Evolutionary conservation across 2,329 filamentous ascomycete species (phyloP).

Genomic region (Aspergillus ibericus): DNA sequence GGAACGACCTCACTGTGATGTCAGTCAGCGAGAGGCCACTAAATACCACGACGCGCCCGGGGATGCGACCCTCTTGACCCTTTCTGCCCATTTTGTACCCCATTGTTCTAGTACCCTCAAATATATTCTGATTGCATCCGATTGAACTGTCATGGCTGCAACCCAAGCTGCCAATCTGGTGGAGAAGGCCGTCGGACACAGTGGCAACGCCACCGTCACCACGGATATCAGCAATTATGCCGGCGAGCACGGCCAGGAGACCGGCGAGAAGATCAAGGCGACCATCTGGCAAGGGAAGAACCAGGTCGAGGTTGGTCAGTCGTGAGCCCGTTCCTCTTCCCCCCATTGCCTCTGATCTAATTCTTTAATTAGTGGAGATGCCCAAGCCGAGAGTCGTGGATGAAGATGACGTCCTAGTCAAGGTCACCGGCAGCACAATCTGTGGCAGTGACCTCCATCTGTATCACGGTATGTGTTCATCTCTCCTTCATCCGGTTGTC

Average conservation of each 20-base stretch:
- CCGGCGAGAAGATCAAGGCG: constrained; percentile 70
- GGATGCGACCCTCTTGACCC: background rate
- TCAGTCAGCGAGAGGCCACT: constrained; percentile 7
- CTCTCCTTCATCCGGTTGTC: background rate
- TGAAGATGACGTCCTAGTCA: constrained; percentile 74
- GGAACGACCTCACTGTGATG: constrained; percentile 21
- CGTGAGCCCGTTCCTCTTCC: background rate
- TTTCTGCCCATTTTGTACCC: background rate
- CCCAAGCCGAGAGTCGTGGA: constrained; percentile 73
- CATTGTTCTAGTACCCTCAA: background rate
- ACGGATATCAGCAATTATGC: constrained; percentile 71
- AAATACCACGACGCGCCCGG: background rate
- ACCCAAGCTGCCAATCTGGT: constrained; percentile 66
- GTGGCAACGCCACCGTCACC: constrained; percentile 61
- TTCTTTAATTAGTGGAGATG: constrained; percentile 53
- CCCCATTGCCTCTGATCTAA: background rate
- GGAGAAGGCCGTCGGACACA: constrained; percentile 70
- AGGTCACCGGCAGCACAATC: constrained; percentile 67
- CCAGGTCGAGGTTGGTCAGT: constrained; percentile 64
- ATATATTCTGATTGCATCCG: background rate
- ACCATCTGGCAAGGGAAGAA: constrained; percentile 82
- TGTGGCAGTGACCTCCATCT: constrained; percentile 62
- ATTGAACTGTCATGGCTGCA: constrained; percentile 49
- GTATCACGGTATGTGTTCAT: constrained; percentile 35
- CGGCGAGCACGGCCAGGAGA: constrained; percentile 54